Evolutionary conservation across 1,284 basidiomycete genomes (phyloP), one percentile per base, ranked within the genome.

Genomic region (Pseudozyma sp.): DNA sequence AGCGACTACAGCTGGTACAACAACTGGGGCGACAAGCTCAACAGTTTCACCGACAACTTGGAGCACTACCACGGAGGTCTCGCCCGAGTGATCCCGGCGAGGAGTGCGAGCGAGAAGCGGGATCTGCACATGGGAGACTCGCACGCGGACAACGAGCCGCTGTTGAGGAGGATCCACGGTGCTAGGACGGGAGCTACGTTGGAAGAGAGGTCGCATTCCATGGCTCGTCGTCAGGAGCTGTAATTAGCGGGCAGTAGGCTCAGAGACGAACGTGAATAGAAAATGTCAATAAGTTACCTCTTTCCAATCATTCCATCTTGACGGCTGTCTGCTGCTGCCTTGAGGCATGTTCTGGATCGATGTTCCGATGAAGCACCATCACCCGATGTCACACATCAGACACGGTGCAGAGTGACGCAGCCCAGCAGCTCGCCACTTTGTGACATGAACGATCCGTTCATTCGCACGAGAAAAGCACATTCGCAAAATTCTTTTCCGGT

Each of bases 41-140:
- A 57, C 55, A 16, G 9, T 5, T 76, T 76, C 42, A 76, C 74
- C 52, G 74, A 76, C 16, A 44, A 35, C 17, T 49, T 76, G 40
- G 74, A 76, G 48, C 74, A 76, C 68, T 76, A 76, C 69, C 74
- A 76, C 42, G 69, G 74, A 24, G 74, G 74, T 11, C 64, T 72
- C 4, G 60, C 65, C 0, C 62, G 69, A 5, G 66, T 67, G 4
- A 63, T 74, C 39, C 71, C 71, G 4, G 31, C 56, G 3, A 19
- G 56, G 7, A 24, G 50, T 7, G 61, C 65, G 5, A 35, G 40
- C 13, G 65, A 57, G 43, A 67, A 68, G 64, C 34, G 69, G 16
- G 54, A 51, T 19, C 48, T 62, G 48, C 66, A 68, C 48, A 16
- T 58, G 14, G 43, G 17, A 7, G 66, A 68, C 30, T 65, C 61